Evolutionary conservation across 2,329 filamentous ascomycete species (phyloP), one percentile per base, ranked within the genome.

Genomic region (Penicillium paneum): DNA sequence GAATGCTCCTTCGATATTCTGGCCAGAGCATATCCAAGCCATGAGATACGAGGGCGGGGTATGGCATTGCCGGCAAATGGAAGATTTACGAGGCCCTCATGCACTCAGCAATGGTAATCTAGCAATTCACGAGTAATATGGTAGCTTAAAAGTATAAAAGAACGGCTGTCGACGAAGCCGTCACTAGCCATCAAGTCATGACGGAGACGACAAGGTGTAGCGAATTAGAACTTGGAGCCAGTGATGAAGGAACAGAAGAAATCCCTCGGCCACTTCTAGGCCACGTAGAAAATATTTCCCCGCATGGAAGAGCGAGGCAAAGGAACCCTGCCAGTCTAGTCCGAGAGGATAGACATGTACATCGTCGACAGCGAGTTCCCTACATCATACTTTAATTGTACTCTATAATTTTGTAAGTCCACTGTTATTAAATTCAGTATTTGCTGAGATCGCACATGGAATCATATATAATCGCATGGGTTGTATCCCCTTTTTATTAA

Each of bases 331-430:
- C 35, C 19, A 21, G 44, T 19, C 47, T 38, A 10, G 13, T 31
- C 11, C n/a, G 15, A 11, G 50, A 39, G 5, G 21, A 24, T 24
- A 28, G 43, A n/a, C 43, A 12, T 34, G 42, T 57, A 8, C 48
- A 47, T 39, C 56, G 3, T 64, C 58, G 6, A 62, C 61, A 8
- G 49, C 57, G 6, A 66, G 63, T 34, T 64, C 64, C 1, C 49
- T 63, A 5, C n/a, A n/a, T n/a, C n/a, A n/a, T n/a, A n/a, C n/a
- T n/a, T n/a, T n/a, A n/a, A n/a, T 26, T 26, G 24, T 26, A 3
- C n/a, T n/a, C n/a, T n/a, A n/a, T n/a, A n/a, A n/a, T n/a, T n/a
- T 15, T 24, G 8, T 7, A n/a, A 21, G 17, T 44, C 5, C 1
- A 11, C 28, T 32, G 12, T 12, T 19, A 44, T 32, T 44, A 32